Evolutionary conservation across 768 basidiomycete species (phyloP).

Genomic region (Lactarius akahatsu): DNA sequence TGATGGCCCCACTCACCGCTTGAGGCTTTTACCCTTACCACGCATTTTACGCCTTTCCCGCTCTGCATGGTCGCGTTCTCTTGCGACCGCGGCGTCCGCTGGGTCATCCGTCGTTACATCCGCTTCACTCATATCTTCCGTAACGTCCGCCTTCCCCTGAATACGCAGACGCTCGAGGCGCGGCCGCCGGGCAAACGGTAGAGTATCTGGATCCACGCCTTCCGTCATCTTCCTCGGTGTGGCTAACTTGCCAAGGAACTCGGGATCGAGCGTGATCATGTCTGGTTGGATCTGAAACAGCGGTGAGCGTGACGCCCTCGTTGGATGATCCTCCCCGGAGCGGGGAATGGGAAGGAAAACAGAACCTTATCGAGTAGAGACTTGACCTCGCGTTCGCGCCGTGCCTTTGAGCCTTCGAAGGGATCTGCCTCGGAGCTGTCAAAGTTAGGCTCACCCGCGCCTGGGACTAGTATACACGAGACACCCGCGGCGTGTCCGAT

Average conservation of each 20-base stretch:
- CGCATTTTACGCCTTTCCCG: slow-evolving; percentile 79
- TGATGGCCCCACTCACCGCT: slow-evolving; percentile 46
- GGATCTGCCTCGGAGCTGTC: slow-evolving; percentile 94
- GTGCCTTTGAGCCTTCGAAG: slow-evolving; percentile 78
- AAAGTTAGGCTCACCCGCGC: slow-evolving; percentile 92
- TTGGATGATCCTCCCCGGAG: neutral
- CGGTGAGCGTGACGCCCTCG: neutral
- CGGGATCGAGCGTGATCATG: slow-evolving; percentile 82
- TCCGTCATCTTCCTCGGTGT: slow-evolving; percentile 60
- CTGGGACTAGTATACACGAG: slow-evolving; percentile 86
- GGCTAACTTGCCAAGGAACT: slow-evolving; percentile 69
- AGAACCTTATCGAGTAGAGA: slow-evolving; percentile 78
- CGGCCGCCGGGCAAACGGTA: slow-evolving; percentile 70
- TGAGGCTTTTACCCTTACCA: slow-evolving; percentile 83
- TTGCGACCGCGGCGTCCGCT: slow-evolving; percentile 37
- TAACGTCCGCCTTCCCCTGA: slow-evolving; percentile 71
- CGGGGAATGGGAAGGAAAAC: slow-evolving; percentile 16
- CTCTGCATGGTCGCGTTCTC: slow-evolving; percentile 38
- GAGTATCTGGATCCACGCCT: slow-evolving; percentile 41
- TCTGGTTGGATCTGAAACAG: slow-evolving; percentile 80
- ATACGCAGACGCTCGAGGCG: slow-evolving; percentile 76
- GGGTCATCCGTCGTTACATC: slow-evolving; percentile 42
- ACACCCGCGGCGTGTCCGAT: slow-evolving; percentile 78
- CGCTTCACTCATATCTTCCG: slow-evolving; percentile 43
- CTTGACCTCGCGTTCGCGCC: slow-evolving; percentile 90